Base-by-base conservation (phyloP, 352 stramenopile species). In the Phytophthora pseudosyringae region DNA sequence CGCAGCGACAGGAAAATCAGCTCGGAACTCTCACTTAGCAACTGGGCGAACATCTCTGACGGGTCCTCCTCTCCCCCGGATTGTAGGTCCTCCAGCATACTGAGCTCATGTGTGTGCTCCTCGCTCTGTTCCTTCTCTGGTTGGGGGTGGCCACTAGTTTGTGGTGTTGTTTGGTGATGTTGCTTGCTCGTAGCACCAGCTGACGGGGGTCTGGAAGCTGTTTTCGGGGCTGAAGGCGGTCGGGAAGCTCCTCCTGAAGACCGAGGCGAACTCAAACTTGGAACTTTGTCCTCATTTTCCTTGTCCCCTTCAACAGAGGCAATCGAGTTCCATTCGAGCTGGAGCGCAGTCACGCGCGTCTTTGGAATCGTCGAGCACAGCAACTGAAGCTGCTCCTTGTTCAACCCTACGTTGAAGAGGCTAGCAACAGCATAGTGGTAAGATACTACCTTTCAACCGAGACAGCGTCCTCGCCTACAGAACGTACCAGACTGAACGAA, bases 241-340 rank as follows among this genome's bases (percentile, higher is more conserved):
- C 48, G 62, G 31, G 62, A 47, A 60, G 21, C 36, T 38, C 4
- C 26, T 29, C 9, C 43, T 51, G 28, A 41, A 50, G 33, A 16
- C 40, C 7, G 29, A 26, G n/a, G n/a, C 15, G 12, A 25, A 40
- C 46, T 53, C 11, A 25, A 31, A 47, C 38, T 15, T 18, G 8
- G 21, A 21, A 12, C 8, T 26, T 39, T 38, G 5, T 9, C 29
- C 1, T 40, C n/a, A 8, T 25, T 53, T 18, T 25, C 29, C 11
- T 29, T 39, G 26, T n/a, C 25, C 29, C 18, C 26, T 29, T 32
- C 28, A 33, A 25, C 31, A 57, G 26, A 13, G 5, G 16, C 7
- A 44, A 69, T 46, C 21, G 67, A 39, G 33, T 91, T 92, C 86
- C 86, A 94, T 29, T 94, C 86, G 18, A 94, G 52, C 46, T 89